Evolutionary conservation across 768 basidiomycete genomes (phyloP).

Genomic region (Udeniomyces megalosporus): DNA sequence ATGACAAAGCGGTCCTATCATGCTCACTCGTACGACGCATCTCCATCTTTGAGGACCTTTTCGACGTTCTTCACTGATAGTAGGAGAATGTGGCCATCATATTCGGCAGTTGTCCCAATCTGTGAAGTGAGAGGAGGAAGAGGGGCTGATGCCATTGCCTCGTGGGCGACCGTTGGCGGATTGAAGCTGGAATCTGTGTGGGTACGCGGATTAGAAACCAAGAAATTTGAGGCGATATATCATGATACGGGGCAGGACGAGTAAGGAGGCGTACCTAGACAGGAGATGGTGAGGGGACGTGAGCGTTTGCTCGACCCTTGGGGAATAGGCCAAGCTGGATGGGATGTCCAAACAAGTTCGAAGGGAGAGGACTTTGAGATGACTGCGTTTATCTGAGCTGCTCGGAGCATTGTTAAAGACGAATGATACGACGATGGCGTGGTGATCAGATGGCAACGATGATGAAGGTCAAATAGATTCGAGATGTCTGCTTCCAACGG

Average conservation of each 20-base stretch:
- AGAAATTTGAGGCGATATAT: no score
- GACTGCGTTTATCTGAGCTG: background rate
- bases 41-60: slow-evolving; percentile 5
- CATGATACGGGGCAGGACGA: no score
- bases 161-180: slow-evolving; percentile 9
- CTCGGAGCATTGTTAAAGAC: background rate
- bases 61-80: slow-evolving; percentile 15
- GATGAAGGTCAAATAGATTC: no score
- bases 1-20: no score
- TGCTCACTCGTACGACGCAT: slow-evolving; percentile 15
- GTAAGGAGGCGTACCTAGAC: no score
- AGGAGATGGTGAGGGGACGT: background rate
- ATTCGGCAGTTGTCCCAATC: background rate
- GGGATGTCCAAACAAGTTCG: slow-evolving; percentile 13
- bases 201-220: no score
- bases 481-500: no score
- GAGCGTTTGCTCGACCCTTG: background rate
- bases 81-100: slow-evolving; percentile 8
- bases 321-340: slow-evolving; percentile 2
- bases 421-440: no score
- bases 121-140: background rate
- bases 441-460: no score
- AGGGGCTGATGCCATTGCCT: background rate
- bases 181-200: background rate
- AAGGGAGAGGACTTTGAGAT: slow-evolving; percentile 1